Evolutionary conservation across 2,329 filamentous ascomycete species (phyloP), one percentile per base, ranked within the genome.

Genomic region (Diaporthe eres): DNA sequence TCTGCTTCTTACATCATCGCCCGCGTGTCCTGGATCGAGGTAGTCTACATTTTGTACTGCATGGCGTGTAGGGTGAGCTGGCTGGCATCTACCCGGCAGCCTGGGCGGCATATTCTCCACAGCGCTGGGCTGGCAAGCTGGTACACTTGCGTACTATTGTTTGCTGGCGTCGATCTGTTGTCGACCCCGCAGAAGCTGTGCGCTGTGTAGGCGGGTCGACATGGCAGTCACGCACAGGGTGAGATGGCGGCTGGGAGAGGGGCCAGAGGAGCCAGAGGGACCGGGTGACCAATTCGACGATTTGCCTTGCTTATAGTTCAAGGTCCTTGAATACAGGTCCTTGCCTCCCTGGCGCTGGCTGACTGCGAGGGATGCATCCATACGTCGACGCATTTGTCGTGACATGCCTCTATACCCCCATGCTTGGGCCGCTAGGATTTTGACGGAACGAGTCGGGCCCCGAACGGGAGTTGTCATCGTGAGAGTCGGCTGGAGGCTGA

Each of bases 61-160:
- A 25, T n/a, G 44, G 63, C 22, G 39, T 22, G 39, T 25, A 44
- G 60, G 63, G 61, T 65, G 44, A 51, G 47, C 28, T 51, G 63
- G 63, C 63, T 68, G 63, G 63, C 60, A 68, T 68, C 44, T 68
- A 68, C 63, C 63, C 47, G 63, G 63, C 47, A 53, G 47, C 47
- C 22, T 39, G 47, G 65, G 65, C 47, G 65, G 65, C 8, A 37
- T 28, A 25, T 53, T 68, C 22, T 34, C 47, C 65, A 68, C 47
- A n/a, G 65, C 65, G 65, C 65, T 68, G 65, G 34, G 39, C 42
- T 22, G 60, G 60, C 60, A 17, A 17, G 34, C 31, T 53, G 63
- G 31, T 53, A 67, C 17, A 49, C 22, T 51, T 37, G 65, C 34
- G 65, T 68, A 53, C 47, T 31, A 53, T 53, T 19, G 47, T 13